These are phyloP conservation scores for Penicillium waksmanii DNA, from an alignment of 495 filamentous ascomycete species.

Conservation along the genomic window DNA sequence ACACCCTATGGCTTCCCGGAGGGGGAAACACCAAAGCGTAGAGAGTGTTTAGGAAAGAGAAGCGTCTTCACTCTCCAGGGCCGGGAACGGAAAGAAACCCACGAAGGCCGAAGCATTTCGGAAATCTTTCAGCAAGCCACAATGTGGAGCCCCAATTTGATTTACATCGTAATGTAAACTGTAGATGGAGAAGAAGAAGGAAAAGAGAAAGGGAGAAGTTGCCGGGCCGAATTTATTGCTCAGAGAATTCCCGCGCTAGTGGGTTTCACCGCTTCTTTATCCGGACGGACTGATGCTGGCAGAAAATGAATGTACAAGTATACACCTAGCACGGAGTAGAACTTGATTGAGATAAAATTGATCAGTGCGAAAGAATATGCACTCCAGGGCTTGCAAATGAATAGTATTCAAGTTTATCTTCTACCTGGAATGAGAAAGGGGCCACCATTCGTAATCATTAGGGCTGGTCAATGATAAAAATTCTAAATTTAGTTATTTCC, in stretches of 20 bases:
- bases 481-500: no score
- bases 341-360: no score
- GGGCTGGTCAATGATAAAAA: no score
- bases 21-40: slow-evolving; percentile 14
- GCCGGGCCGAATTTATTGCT: slow-evolving; percentile 12
- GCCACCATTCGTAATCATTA: no score
- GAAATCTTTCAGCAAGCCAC: slow-evolving; percentile 28
- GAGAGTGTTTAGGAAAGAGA: slow-evolving; percentile 22
- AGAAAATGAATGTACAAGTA: no score
- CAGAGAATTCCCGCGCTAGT: slow-evolving; percentile 11
- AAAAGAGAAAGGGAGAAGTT: slow-evolving; percentile 9
- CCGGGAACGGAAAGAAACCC: slow-evolving; percentile 30
- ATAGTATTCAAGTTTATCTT: no score
- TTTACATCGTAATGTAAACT: slow-evolving; percentile 23
- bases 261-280: no score
- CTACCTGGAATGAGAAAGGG: no score
- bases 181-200: slow-evolving; percentile 18
- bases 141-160: slow-evolving; percentile 25
- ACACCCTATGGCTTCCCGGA: slow-evolving; percentile 14
- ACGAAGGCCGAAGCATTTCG: slow-evolving; percentile 23
- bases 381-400: no score
- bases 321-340: no score
- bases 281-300: no score
- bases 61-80: slow-evolving; percentile 26
- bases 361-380: no score